These are phyloP conservation scores for Komagataella pastoris DNA, from an alignment of 805 yeast genomes.

Conservation along the genomic window DNA sequence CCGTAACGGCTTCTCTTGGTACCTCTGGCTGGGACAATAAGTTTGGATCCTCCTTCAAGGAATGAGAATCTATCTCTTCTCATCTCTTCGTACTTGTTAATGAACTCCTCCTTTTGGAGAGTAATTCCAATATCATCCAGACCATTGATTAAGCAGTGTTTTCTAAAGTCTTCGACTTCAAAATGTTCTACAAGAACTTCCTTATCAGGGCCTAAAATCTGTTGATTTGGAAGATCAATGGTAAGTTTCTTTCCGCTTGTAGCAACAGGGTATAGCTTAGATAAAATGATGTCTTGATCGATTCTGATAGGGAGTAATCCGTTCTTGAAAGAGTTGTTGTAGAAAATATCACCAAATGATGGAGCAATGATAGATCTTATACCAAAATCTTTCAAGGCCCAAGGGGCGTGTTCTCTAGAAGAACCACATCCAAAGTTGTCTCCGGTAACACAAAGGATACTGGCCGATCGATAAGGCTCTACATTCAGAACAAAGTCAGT, in stretches of 20 bases:
- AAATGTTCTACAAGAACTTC: slow-evolving; percentile 72
- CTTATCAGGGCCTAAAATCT: slow-evolving; percentile 51
- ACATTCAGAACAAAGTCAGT: slow-evolving; percentile 90
- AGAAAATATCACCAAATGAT: slow-evolving; percentile 95
- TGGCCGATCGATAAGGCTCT: slow-evolving; percentile 68
- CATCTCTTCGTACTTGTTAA: slow-evolving; percentile 56
- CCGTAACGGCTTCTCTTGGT: slow-evolving; percentile 58
- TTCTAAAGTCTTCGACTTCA: slow-evolving; percentile 84
- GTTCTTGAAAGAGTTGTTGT: slow-evolving; percentile 93
- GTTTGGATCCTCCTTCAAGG: slow-evolving; percentile 78
- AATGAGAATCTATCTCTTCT: slow-evolving; percentile 80
- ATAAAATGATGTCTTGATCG: slow-evolving; percentile 61
- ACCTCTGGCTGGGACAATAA: slow-evolving; percentile 50
- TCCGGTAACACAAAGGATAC: slow-evolving; percentile 83
- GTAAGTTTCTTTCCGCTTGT: slow-evolving; percentile 56
- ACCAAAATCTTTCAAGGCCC: slow-evolving; percentile 98
- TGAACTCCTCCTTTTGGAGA: slow-evolving; percentile 73
- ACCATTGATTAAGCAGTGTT: slow-evolving; percentile 89
- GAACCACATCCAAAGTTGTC: slow-evolving; percentile 99
- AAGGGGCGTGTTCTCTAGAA: slow-evolving; percentile 98
- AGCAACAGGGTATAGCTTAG: slow-evolving; percentile 72
- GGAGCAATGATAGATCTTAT: slow-evolving; percentile 94
- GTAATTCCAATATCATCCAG: slow-evolving; percentile 96
- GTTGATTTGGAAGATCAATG: slow-evolving; percentile 80
- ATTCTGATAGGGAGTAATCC: slow-evolving; percentile 88